phyloP scores from a whole-genome alignment of 2,329 filamentous ascomycete genomes.

The Sporothrix pseudoabietina region DNA sequence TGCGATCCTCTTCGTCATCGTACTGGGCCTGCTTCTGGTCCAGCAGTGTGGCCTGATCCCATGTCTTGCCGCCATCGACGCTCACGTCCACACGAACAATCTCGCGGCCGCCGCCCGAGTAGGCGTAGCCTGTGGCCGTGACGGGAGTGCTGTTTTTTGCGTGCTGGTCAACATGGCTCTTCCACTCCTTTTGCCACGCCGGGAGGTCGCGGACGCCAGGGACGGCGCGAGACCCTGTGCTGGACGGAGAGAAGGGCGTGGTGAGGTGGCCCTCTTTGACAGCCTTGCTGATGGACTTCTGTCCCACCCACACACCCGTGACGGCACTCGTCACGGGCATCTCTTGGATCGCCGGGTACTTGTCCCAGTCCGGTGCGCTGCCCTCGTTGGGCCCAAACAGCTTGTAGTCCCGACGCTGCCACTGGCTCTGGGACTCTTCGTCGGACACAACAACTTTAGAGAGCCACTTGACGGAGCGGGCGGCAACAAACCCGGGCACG shows the following conservation, averaged over 20 bases:
- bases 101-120: slow-evolving; percentile 66
- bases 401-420: slow-evolving; percentile 70
- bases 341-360: slow-evolving; percentile 66
- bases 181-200: slow-evolving; percentile 30
- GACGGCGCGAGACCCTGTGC: slow-evolving; percentile 21
- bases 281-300: slow-evolving; percentile 34
- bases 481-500: slow-evolving; percentile 67
- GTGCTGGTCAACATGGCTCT: not conserved
- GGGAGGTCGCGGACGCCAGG: slow-evolving; percentile 32
- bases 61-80: slow-evolving; percentile 63
- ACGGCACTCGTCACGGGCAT: slow-evolving; percentile 71
- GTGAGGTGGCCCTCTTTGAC: not conserved
- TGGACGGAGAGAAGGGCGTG: not conserved
- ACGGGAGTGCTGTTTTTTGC: slow-evolving; percentile 36
- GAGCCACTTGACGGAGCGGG: slow-evolving; percentile 70
- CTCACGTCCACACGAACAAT: slow-evolving; percentile 70
- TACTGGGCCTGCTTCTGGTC: slow-evolving; percentile 45
- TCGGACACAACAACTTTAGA: slow-evolving; percentile 64
- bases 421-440: slow-evolving; percentile 66
- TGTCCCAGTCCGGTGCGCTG: slow-evolving; percentile 61
- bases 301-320: slow-evolving; percentile 52
- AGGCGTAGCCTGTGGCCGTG: slow-evolving; percentile 64
- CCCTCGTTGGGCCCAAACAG: slow-evolving; percentile 66
- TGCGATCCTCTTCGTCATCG: not conserved
- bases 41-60: slow-evolving; percentile 64